phyloP scores from a whole-genome alignment of 768 basidiomycete genomes.

The Mycena polygramma region DNA sequence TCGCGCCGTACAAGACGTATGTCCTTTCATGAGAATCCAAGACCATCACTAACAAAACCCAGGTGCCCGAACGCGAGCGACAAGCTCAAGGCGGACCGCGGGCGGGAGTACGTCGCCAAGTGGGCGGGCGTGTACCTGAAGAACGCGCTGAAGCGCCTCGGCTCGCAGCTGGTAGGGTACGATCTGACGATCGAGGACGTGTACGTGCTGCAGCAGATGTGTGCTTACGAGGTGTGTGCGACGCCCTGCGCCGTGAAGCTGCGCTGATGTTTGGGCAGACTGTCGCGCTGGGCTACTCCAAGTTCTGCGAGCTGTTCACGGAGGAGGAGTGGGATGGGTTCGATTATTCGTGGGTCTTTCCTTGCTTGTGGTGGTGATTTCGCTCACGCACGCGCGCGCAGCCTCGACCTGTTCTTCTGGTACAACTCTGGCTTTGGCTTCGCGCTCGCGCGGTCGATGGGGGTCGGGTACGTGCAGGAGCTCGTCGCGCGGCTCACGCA shows the following conservation, averaged over 20 bases:
- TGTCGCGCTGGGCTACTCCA: conserved; percentile 91
- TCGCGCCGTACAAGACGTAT: conserved; percentile 86
- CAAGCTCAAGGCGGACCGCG: conserved; percentile 67
- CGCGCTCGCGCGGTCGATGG: conserved; percentile 81
- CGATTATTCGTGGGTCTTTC: conserved; percentile 76
- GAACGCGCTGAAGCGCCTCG: conserved; percentile 72
- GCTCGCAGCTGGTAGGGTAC: conserved; percentile 70
- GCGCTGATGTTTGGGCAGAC: conserved; percentile 61
- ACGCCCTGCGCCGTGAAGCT: neutral
- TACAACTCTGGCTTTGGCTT: conserved; percentile 85
- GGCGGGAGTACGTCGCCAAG: conserved; percentile 63
- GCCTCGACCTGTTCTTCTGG: conserved; percentile 79
- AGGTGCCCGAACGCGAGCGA: conserved; percentile 75
- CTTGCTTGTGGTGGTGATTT: neutral
- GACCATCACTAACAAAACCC: neutral
- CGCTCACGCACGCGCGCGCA: conserved; percentile 39
- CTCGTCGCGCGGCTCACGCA: conserved; percentile 86
- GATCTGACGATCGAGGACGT: conserved; percentile 76
- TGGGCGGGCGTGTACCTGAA: conserved; percentile 84
- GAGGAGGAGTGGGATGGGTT: conserved; percentile 95
- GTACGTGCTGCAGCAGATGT: conserved; percentile 84
- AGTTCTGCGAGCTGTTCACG: conserved; percentile 92
- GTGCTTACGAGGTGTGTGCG: conserved; percentile 55
- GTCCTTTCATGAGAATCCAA: conserved; percentile 28
- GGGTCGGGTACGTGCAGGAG: conserved; percentile 87